These are phyloP conservation scores for Meyerozyma guilliermondii DNA, from an alignment of 1,139 yeast species.

Conservation along the genomic window DNA sequence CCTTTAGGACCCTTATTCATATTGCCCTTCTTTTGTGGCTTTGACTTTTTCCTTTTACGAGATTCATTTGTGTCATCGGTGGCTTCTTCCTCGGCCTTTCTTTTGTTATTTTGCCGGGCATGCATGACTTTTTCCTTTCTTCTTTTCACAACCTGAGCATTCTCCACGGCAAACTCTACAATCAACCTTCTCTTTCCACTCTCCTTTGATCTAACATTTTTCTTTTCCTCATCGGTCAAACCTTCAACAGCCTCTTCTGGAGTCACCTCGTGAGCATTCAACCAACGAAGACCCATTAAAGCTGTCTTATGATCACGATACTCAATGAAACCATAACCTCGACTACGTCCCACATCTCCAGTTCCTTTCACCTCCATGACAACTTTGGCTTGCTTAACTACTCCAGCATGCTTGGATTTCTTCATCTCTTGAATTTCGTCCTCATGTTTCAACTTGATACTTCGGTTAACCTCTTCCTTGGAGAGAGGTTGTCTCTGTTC, in stretches of 20 bases:
- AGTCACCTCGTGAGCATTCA: slow-evolving; percentile 86
- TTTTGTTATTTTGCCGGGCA: slow-evolving; percentile 32
- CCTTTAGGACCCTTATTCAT: slow-evolving; percentile 37
- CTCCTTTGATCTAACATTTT: slow-evolving; percentile 48
- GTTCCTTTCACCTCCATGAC: slow-evolving; percentile 88
- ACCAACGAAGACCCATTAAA: slow-evolving; percentile 94
- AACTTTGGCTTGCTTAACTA: slow-evolving; percentile 88
- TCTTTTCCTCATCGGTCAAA: slow-evolving; percentile 62
- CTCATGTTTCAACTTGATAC: slow-evolving; percentile 59
- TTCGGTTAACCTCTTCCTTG: slow-evolving; percentile 82
- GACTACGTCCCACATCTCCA: slow-evolving; percentile 82
- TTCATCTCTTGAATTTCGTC: slow-evolving; percentile 45
- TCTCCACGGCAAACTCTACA: slow-evolving; percentile 94
- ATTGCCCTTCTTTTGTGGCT: slow-evolving; percentile 31
- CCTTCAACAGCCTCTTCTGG: slow-evolving; percentile 69
- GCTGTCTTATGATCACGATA: slow-evolving; percentile 91
- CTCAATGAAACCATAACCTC: slow-evolving; percentile 96
- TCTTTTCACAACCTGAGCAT: slow-evolving; percentile 88
- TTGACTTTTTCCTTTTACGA: slow-evolving; percentile 16
- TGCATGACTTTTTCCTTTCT: slow-evolving; percentile 65
- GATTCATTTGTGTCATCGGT: slow-evolving; percentile 18
- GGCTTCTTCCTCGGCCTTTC: slow-evolving; percentile 12
- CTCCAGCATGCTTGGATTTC: slow-evolving; percentile 76
- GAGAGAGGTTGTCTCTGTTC: slow-evolving; percentile 77
- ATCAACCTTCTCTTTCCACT: slow-evolving; percentile 69